Percentiles rank a stretch among this genome's conserved stretches.
These are phyloP conservation scores for Xanthoconium stramineum DNA, from an alignment of 768 basidiomycete genomes.

Conservation along the genomic window DNA sequence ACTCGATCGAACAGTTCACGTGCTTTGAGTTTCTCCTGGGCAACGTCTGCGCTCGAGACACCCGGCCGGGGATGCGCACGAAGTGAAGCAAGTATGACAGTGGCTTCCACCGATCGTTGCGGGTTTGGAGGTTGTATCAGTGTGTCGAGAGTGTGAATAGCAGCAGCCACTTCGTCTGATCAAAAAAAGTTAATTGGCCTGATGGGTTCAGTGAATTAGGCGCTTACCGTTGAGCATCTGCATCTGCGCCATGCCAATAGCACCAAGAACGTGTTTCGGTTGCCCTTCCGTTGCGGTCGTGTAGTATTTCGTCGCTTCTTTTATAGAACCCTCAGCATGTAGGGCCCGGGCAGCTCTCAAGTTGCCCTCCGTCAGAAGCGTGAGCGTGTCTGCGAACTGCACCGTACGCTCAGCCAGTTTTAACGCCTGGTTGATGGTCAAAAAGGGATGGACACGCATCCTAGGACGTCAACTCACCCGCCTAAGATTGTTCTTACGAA, in stretches of 20 bases:
- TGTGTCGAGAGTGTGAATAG: conserved; percentile 81
- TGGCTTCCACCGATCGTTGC: conserved; percentile 76
- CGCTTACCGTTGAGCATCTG: conserved; percentile 76
- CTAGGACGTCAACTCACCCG: conserved; percentile 41
- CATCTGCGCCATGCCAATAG: conserved; percentile 83
- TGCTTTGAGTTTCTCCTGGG: conserved; percentile 68
- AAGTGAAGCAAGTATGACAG: conserved; percentile 84
- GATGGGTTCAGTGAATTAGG: not conserved
- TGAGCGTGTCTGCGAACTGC: conserved; percentile 87
- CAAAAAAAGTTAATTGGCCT: conserved; percentile 1
- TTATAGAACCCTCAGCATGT: conserved; percentile 64
- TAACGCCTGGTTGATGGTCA: conserved; percentile 51
- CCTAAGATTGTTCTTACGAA: conserved; percentile 64
- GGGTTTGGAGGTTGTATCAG: conserved; percentile 64
- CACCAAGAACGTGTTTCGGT: conserved; percentile 72
- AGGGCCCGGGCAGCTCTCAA: conserved; percentile 77
- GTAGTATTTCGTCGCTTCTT: conserved; percentile 71
- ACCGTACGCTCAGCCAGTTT: conserved; percentile 94
- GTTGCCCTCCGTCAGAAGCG: conserved; percentile 84
- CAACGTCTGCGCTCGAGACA: conserved; percentile 67
- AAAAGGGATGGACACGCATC: not conserved
- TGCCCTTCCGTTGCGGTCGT: conserved; percentile 62
- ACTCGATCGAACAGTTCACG: conserved; percentile 81
- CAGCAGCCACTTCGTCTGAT: conserved; percentile 76
- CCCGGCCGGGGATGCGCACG: conserved; percentile 81